Evolutionary conservation across 305 asterid species (phyloP).

Genomic region (Fraxinus angustifolia): DNA sequence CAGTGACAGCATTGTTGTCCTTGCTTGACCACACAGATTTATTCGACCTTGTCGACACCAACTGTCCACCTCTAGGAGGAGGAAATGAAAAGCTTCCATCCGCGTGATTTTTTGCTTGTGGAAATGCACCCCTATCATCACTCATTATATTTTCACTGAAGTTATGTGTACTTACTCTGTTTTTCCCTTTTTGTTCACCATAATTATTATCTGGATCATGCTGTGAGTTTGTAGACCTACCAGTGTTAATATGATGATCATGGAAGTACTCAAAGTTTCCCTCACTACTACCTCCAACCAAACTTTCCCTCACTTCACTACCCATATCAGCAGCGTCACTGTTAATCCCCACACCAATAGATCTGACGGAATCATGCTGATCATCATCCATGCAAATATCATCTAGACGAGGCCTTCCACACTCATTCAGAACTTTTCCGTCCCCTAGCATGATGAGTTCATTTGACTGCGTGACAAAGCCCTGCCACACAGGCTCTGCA

Average conservation of each 20-base stretch:
- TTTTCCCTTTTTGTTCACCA: slow-evolving; percentile 42
- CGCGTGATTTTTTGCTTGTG: slow-evolving; percentile 37
- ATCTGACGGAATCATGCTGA: slow-evolving; percentile 91
- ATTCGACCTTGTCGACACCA: slow-evolving; percentile 46
- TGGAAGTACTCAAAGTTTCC: slow-evolving; percentile 71
- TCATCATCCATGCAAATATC: slow-evolving; percentile 78
- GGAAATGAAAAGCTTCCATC: slow-evolving; percentile 91
- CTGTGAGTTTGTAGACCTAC: slow-evolving; percentile 42
- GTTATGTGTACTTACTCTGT: slow-evolving; percentile 37
- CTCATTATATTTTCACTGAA: slow-evolving; percentile 43
- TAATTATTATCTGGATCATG: slow-evolving; percentile 47
- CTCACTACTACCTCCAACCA: slow-evolving; percentile 89
- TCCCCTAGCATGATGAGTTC: slow-evolving; percentile 71
- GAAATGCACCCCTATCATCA: slow-evolving; percentile 43
- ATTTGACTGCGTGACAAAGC: slow-evolving; percentile 75
- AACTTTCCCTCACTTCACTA: slow-evolving; percentile 81
- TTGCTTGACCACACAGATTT: slow-evolving; percentile 69
- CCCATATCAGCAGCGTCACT: slow-evolving; percentile 90
- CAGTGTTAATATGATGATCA: slow-evolving; percentile 48
- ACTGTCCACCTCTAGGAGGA: slow-evolving; percentile 76
- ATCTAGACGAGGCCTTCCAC: slow-evolving; percentile 58
- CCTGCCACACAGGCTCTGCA: slow-evolving; percentile 94
- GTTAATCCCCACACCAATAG: slow-evolving; percentile 97
- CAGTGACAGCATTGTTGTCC: slow-evolving; percentile 42
- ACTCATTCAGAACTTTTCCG: slow-evolving; percentile 50